Evolutionary conservation across 306 rosid genomes (phyloP), one percentile per base, ranked within the genome.

Genomic region (Dicorynia guianensis): DNA sequence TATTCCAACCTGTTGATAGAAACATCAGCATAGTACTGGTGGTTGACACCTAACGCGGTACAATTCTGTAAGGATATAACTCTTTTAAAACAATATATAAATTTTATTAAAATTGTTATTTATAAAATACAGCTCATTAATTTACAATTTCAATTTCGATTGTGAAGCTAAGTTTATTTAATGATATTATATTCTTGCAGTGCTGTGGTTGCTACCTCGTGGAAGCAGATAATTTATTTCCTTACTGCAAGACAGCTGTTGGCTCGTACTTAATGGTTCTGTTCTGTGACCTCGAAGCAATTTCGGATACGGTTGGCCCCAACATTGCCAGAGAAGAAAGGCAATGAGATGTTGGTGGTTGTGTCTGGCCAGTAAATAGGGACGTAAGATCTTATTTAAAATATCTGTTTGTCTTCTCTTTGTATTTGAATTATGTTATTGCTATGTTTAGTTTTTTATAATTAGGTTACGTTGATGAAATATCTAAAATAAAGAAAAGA

Each of bases 161-260:
- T 54, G 80, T 68, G 66, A n/a, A n/a, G 58, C 78, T 67, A 39
- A 71, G 71, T 59, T 54, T 81, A 2, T 25, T 25, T 2, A 25
- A 25, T 25, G 30, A 25, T 25, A 25, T 61, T 1, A 3, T 11
- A 72, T 8, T 56, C 18, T 34, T 0, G 48, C 34, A 46, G 30
- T 8, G 35, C 19, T 47, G 47, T 9, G 76, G 58, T 64, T 69
- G 75, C 73, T 83, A 85, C 39, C 30, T 40, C 34, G 18, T 38
- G 49, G 52, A 6, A 5, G 11, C 50, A 17, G 35, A 68, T 50
- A 20, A 69, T 69, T 69, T 38, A 53, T 11, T 53, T 36, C 39
- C 3, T 36, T 18, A 50, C 73, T 11, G 75, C 35, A 3, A 20
- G 74, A 69, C 63, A 69, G 63, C 63, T 55, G 63, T 69, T 63